phyloP scores from a whole-genome alignment of 192 early-diverging fungal species.

The Podila epigama region DNA sequence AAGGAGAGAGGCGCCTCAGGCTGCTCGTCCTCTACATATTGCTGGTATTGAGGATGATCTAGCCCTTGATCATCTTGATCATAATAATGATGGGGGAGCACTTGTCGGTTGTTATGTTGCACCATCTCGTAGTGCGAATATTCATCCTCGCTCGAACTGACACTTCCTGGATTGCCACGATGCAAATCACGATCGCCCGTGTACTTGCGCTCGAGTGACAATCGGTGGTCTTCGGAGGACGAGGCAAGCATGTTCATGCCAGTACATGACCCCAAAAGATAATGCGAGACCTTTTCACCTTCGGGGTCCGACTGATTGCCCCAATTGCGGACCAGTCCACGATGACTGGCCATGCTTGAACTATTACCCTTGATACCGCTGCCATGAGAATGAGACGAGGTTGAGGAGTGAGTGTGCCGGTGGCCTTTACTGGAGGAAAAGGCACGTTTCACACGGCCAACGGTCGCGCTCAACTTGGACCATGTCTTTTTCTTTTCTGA shows the following conservation, averaged over 20 bases:
- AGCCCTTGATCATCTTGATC: too few relatives aligned
- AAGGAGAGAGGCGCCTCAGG: background rate
- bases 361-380: background rate
- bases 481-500: conserved; percentile 37
- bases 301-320: conserved; percentile 1
- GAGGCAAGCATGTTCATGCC: conserved; percentile 1
- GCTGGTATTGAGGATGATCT: too few relatives aligned
- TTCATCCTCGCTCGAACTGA: conserved; percentile 33
- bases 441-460: conserved; percentile 25
- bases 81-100: background rate
- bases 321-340: background rate
- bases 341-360: background rate
- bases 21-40: too few relatives aligned
- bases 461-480: conserved; percentile 38
- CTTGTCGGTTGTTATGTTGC: background rate
- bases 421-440: conserved; percentile 18
- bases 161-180: background rate
- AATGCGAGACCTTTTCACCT: background rate
- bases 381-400: background rate
- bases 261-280: background rate
- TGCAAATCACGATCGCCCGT: background rate
- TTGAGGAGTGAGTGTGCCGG: background rate
- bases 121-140: background rate
- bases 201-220: background rate
- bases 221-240: conserved; percentile 4